Evolutionary conservation across 495 filamentous ascomycete species (phyloP).

Genomic region (Neurospora hispaniola): DNA sequence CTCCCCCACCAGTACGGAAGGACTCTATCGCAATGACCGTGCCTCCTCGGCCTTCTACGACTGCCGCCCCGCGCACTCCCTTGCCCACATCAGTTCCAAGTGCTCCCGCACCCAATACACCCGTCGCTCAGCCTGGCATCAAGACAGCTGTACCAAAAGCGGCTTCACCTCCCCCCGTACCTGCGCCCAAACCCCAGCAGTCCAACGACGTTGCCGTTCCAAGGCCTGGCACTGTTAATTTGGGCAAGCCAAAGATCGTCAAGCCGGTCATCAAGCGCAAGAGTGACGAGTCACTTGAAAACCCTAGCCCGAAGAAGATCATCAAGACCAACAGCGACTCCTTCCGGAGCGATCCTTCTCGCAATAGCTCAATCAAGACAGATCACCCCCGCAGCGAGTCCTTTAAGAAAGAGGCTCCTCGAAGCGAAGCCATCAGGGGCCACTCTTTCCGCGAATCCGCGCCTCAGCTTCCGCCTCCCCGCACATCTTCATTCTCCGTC

Average conservation of each 20-base stretch:
- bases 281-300: slow-evolving; percentile 19
- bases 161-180: slow-evolving; percentile 1
- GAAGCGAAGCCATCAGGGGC: not conserved
- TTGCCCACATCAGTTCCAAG: not conserved
- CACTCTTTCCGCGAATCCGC: not conserved
- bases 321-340: slow-evolving; percentile 20
- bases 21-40: slow-evolving; percentile 20
- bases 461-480: not conserved
- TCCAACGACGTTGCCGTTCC: not conserved
- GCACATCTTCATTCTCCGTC: not conserved
- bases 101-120: slow-evolving; percentile 12
- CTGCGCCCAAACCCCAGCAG: not conserved
- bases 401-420: not conserved
- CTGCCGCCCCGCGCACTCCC: not conserved
- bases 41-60: slow-evolving; percentile 2
- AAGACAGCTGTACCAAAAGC: slow-evolving; percentile 5
- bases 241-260: slow-evolving; percentile 9
- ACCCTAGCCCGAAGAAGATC: slow-evolving; percentile 28
- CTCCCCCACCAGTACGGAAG: slow-evolving; percentile 12
- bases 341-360: not conserved
- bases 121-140: slow-evolving; percentile 14
- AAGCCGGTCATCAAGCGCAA: slow-evolving; percentile 24
- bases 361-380: not conserved
- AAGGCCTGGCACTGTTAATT: not conserved
- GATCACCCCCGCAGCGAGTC: not conserved